phyloP scores from a whole-genome alignment of 1,284 basidiomycete genomes.

The Trametes pubescens region DNA sequence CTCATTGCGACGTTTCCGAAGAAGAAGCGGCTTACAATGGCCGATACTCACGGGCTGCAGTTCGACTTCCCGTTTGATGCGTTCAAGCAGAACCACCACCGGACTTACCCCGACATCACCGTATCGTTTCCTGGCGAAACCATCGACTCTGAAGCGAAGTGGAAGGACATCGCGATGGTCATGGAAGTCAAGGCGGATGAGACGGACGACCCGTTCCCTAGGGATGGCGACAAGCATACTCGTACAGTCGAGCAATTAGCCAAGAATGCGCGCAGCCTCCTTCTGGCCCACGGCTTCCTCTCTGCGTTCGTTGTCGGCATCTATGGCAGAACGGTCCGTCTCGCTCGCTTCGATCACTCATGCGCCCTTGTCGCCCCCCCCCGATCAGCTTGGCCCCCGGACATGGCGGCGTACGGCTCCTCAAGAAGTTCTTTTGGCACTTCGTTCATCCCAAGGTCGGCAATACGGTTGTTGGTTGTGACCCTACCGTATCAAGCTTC shows the following conservation, averaged over 20 bases:
- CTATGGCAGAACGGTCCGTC: constrained; percentile 20
- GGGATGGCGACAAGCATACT: not conserved
- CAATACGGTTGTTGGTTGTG: constrained; percentile 12
- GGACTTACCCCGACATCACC: constrained; percentile 15
- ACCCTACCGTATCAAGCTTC: constrained; percentile 12
- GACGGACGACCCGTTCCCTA: constrained; percentile 10
- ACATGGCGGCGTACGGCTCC: not conserved
- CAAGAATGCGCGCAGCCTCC: constrained; percentile 19
- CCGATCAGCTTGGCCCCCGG: constrained; percentile 1
- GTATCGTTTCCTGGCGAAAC: constrained; percentile 18
- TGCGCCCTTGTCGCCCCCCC: constrained; percentile 11
- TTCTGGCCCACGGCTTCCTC: constrained; percentile 23
- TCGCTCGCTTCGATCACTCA: constrained; percentile 26
- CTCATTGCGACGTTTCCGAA: constrained; percentile 5
- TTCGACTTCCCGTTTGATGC: constrained; percentile 15
- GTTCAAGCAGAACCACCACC: constrained; percentile 9
- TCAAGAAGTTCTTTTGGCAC: constrained; percentile 23
- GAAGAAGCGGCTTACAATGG: constrained; percentile 2
- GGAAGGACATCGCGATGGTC: constrained; percentile 14
- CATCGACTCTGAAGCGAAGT: not conserved
- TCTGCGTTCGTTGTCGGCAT: constrained; percentile 24
- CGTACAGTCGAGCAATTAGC: constrained; percentile 11
- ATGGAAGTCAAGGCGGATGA: constrained; percentile 11
- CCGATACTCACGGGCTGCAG: not conserved
- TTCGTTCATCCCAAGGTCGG: constrained; percentile 18